A percentile compares a stretch with the other conserved stretches of the same genome.
phyloP scores from a whole-genome alignment of 768 basidiomycete species.

The Russula lepida region DNA sequence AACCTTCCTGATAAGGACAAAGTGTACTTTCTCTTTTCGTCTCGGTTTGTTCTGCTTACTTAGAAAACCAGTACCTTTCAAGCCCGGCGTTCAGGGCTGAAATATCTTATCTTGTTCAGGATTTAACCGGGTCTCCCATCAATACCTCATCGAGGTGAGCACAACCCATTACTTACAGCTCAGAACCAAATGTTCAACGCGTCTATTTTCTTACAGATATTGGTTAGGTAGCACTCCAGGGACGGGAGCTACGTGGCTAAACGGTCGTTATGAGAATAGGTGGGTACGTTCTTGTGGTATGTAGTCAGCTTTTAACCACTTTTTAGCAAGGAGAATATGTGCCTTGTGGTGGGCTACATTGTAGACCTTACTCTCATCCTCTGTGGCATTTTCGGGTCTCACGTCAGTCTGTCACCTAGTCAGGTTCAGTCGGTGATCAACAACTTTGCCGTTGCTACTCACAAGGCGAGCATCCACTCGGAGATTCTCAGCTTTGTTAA shows the following conservation, averaged over 20 bases:
- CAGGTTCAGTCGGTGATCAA: background rate
- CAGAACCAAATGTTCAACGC: background rate
- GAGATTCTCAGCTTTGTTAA: background rate
- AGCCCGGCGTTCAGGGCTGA: background rate
- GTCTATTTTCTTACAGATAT: background rate
- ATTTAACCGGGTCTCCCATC: background rate
- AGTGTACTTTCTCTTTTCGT: background rate
- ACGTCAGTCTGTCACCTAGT: background rate
- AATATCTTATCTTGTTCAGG: background rate
- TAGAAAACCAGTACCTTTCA: background rate
- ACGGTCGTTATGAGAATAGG: background rate
- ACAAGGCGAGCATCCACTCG: background rate
- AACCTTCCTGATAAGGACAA: background rate
- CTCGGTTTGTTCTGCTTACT: background rate
- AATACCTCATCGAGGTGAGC: background rate
- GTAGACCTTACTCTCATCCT: conserved; percentile 2
- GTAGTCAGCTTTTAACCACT: background rate
- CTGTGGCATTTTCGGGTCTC: background rate
- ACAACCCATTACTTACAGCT: too few species aligned
- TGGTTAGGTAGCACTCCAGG: background rate
- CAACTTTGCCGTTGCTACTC: background rate
- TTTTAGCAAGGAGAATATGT: background rate
- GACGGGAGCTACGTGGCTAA: background rate
- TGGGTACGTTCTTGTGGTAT: background rate
- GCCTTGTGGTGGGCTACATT: conserved; percentile 3